Conservation (phyloP, 306 rosid species). For the Styphnolobium japonicum region DNA sequence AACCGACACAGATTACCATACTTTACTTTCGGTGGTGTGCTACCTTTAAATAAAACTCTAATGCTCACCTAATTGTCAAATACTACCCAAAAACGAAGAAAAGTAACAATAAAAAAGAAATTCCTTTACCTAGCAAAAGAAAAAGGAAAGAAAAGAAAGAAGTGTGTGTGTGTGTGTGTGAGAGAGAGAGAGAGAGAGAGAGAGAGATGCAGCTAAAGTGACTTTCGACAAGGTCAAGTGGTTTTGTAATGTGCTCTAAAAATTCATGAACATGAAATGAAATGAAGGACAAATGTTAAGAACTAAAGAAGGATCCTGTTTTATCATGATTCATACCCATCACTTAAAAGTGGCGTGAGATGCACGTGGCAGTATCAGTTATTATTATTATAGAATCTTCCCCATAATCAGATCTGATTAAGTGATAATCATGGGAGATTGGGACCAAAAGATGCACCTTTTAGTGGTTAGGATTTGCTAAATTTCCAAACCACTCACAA, state of each 20-base stretch:
- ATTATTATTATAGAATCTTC: neutral
- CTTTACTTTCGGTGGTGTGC: neutral
- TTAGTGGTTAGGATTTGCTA: neutral
- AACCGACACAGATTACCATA: neutral
- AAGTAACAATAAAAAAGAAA: neutral
- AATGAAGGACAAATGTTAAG: neutral
- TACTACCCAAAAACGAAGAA: neutral
- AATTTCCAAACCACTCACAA: neutral
- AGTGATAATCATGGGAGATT: neutral
- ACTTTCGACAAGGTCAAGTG: neutral
- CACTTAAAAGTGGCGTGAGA: neutral
- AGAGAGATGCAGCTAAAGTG: neutral
- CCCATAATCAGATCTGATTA: neutral
- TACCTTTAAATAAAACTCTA: neutral
- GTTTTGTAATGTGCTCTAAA: neutral
- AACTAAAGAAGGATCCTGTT: neutral
- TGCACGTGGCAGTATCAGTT: neutral
- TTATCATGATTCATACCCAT: too few species aligned
- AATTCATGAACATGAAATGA: neutral
- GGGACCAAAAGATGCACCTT: neutral
- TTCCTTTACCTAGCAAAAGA: neutral
- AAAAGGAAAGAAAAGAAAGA: neutral
- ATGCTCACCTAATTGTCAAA: neutral
- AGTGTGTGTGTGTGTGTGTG: too few species aligned
- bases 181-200: neutral